phyloP scores from a whole-genome alignment of 208 protist species.

The Porcisia deanei region DNA sequence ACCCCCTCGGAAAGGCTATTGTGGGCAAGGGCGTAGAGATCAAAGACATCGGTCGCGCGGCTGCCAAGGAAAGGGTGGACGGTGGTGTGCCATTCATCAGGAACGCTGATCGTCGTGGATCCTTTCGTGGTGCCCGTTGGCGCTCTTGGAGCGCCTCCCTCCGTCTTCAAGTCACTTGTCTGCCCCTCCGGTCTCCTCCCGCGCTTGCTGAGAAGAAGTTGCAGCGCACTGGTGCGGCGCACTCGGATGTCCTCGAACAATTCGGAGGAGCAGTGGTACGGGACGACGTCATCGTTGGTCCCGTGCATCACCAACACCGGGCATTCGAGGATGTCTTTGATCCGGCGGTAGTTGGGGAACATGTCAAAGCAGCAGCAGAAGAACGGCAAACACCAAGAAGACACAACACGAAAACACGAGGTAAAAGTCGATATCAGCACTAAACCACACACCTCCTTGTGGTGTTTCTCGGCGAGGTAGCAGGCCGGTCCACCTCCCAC shows the following conservation, averaged over 20 bases:
- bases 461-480: slow-evolving; percentile 74
- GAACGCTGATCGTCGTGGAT: background rate
- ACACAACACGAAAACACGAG: slow-evolving; percentile 59
- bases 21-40: slow-evolving; percentile 25
- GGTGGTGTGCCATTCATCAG: background rate
- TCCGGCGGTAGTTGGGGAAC: slow-evolving; percentile 57
- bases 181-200: background rate
- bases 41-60: slow-evolving; percentile 12
- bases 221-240: background rate
- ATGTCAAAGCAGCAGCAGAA: slow-evolving; percentile 49
- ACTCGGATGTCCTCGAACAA: slow-evolving; percentile 24
- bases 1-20: slow-evolving; percentile 5
- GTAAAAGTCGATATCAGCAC: slow-evolving; percentile 77
- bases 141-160: background rate
- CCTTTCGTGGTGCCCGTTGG: background rate
- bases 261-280: slow-evolving; percentile 46
- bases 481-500: slow-evolving; percentile 75
- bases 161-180: background rate
- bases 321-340: slow-evolving; percentile 47
- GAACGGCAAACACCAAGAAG: slow-evolving; percentile 27
- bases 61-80: background rate
- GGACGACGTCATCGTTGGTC: slow-evolving; percentile 55
- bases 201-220: slow-evolving; percentile 1
- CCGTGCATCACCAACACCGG: slow-evolving; percentile 79
- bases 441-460: slow-evolving; percentile 55